phyloP scores from a whole-genome alignment of 106 monocot genomes.

The Dendrobium catenatum region DNA sequence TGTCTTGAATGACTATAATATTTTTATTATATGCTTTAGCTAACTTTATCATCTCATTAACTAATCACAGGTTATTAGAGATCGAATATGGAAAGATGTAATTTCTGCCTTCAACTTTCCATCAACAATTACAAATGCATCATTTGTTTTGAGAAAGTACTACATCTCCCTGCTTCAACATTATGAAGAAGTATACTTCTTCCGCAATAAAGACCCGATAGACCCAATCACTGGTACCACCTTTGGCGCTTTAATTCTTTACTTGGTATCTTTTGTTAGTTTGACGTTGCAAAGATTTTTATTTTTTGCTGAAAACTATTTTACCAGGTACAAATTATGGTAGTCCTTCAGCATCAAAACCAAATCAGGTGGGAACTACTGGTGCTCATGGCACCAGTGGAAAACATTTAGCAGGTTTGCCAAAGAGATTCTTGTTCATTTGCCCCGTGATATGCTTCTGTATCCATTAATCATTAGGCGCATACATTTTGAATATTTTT shows the following conservation, averaged over 20 bases:
- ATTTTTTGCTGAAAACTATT: background rate
- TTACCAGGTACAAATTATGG: background rate
- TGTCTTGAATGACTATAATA: background rate
- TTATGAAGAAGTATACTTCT: conserved; percentile 24
- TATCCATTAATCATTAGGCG: background rate
- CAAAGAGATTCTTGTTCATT: background rate
- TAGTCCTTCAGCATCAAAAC: conserved; percentile 6
- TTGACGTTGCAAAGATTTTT: background rate
- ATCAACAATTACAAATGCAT: conserved; percentile 22
- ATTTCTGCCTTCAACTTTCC: conserved; percentile 19
- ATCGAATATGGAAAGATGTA: conserved; percentile 18
- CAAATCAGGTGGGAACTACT: conserved; percentile 6
- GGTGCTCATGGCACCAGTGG: background rate
- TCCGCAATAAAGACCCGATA: background rate
- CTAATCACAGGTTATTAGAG: conserved; percentile 15
- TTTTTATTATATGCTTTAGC: background rate
- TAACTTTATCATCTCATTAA: background rate
- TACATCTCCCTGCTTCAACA: conserved; percentile 19
- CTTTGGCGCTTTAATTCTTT: background rate
- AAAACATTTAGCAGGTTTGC: conserved; percentile 4
- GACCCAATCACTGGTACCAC: conserved; percentile 9
- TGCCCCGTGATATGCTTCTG: background rate
- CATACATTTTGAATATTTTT: background rate
- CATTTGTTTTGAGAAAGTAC: conserved; percentile 23
- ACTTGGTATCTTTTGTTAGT: background rate